A percentile compares a stretch with the other conserved stretches of the same genome.
phyloP scores from a whole-genome alignment of 2,329 filamentous ascomycete genomes.

The Biscogniauxia sp. region DNA sequence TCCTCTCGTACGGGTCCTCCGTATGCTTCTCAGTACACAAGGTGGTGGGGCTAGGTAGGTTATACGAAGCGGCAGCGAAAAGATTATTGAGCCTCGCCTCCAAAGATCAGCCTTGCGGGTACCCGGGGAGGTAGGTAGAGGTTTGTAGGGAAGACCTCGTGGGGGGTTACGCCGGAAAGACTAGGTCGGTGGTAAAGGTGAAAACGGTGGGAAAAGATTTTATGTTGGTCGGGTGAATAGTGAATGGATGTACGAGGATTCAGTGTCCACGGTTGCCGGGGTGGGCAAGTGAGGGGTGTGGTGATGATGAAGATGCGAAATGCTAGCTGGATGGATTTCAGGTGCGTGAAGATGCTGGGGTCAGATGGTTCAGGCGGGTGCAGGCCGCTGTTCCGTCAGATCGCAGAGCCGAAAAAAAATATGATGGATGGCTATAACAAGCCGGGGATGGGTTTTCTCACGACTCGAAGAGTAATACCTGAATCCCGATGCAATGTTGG shows the following conservation, averaged over 20 bases:
- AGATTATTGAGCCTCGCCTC: slow-evolving; percentile 20
- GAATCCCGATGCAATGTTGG: neutral
- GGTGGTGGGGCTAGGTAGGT: slow-evolving; percentile 8
- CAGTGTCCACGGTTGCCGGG: slow-evolving; percentile 1
- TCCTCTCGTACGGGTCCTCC: slow-evolving; percentile 19
- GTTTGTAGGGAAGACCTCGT: slow-evolving; percentile 11
- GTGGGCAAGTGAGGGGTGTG: neutral
- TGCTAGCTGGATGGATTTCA: neutral
- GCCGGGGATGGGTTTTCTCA: slow-evolving; percentile 2
- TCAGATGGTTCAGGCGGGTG: slow-evolving; percentile 28
- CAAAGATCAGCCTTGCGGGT: slow-evolving; percentile 26
- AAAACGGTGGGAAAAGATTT: neutral
- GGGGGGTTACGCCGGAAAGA: slow-evolving; percentile 1
- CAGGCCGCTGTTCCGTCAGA: slow-evolving; percentile 31
- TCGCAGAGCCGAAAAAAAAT: slow-evolving; percentile 12
- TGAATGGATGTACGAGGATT: slow-evolving; percentile 7
- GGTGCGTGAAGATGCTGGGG: slow-evolving; percentile 20
- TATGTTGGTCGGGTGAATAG: neutral
- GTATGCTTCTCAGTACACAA: slow-evolving; percentile 16
- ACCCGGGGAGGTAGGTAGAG: slow-evolving; percentile 13
- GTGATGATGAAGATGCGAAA: slow-evolving; percentile 1
- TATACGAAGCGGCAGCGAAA: slow-evolving; percentile 7
- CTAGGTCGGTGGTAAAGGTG: neutral
- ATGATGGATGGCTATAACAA: slow-evolving; percentile 1
- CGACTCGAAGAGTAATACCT: slow-evolving; percentile 1